Evolutionary conservation across 2,329 filamentous ascomycete genomes (phyloP).

Genomic region (Colletotrichum zoysiae): DNA sequence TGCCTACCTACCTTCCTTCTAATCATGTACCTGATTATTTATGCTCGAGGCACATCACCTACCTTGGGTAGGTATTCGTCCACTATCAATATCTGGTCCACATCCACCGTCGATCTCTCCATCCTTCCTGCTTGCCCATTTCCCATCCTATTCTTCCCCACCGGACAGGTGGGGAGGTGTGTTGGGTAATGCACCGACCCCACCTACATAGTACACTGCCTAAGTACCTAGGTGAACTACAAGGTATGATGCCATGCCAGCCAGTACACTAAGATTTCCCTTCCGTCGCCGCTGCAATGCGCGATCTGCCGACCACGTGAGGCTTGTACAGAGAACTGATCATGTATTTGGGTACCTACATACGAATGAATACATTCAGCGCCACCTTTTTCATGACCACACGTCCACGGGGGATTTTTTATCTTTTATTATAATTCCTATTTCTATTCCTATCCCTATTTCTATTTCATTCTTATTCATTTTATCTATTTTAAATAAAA

Average conservation of each 20-base stretch:
- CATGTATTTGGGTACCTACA: too few species aligned
- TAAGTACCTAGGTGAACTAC: too few species aligned
- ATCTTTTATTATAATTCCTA: too few species aligned
- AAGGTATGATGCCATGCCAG: background rate
- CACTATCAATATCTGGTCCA: background rate
- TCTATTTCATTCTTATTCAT: too few species aligned
- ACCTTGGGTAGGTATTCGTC: background rate
- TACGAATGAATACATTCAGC: background rate
- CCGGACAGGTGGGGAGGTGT: background rate
- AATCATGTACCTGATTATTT: too few species aligned
- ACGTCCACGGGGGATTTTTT: too few species aligned
- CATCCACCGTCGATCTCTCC: background rate
- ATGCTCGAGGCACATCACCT: too few species aligned
- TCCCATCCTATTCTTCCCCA: background rate
- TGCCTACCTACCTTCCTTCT: too few species aligned
- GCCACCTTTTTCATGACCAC: background rate
- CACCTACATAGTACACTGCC: too few species aligned
- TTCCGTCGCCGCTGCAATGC: conserved; percentile 39
- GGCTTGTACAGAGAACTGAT: conserved; percentile 13
- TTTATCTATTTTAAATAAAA: background rate
- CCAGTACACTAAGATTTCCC: conserved; percentile 5
- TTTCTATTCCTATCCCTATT: background rate
- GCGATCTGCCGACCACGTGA: conserved; percentile 43
- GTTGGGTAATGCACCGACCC: background rate
- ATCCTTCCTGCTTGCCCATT: background rate